Conservation (phyloP, 2,329 filamentous ascomycete species). For the Sarocladiaceae sp. region DNA sequence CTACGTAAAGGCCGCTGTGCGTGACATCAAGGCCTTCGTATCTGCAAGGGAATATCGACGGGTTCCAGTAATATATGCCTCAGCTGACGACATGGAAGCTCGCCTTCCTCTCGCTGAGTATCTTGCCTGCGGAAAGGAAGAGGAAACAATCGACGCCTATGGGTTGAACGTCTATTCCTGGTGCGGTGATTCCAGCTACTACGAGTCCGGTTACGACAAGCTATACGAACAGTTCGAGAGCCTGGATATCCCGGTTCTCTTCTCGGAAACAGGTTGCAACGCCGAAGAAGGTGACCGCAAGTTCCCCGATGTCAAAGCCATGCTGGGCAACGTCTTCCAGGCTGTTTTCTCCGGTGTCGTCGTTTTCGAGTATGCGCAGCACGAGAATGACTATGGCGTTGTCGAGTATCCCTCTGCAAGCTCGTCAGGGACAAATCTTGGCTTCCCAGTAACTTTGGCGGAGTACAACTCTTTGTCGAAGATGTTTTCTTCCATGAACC, state of each 20-base stretch:
- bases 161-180: background rate
- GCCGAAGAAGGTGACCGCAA: background rate
- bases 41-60: slow-evolving; percentile 2
- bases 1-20: slow-evolving; percentile 1
- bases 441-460: background rate
- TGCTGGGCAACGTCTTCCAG: slow-evolving; percentile 1
- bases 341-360: slow-evolving; percentile 6
- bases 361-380: slow-evolving; percentile 2
- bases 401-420: slow-evolving; percentile 1
- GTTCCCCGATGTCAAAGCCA: slow-evolving; percentile 2
- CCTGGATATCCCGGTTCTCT: slow-evolving; percentile 1
- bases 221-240: slow-evolving; percentile 1
- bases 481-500: background rate
- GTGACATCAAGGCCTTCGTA: slow-evolving; percentile 4
- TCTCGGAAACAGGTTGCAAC: slow-evolving; percentile 5
- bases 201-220: background rate
- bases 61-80: background rate
- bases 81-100: background rate
- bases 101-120: background rate
- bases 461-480: slow-evolving; percentile 1
- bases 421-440: background rate
- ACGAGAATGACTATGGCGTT: background rate
- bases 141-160: slow-evolving; percentile 2
- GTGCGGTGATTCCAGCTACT: background rate
- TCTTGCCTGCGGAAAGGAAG: slow-evolving; percentile 5